Conservation (phyloP, 2,329 filamentous ascomycete genomes). For the Alternaria novae-zelandiae region DNA sequence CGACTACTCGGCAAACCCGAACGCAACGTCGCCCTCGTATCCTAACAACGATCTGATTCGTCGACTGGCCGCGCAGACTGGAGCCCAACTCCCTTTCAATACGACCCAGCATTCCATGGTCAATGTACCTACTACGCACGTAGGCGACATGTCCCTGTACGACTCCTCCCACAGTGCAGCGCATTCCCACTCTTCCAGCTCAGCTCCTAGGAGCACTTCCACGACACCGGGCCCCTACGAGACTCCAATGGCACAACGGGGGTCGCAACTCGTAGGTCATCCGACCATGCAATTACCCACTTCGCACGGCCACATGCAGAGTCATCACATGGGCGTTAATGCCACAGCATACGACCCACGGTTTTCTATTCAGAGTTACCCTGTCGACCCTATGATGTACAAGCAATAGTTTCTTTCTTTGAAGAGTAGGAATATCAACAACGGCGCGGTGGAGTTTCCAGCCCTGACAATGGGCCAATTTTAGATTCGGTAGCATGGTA, state of each 20-base stretch:
- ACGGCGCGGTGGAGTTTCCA: neutral
- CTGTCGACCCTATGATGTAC: slow-evolving; percentile 46
- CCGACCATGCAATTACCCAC: slow-evolving; percentile 31
- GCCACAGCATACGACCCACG: slow-evolving; percentile 41
- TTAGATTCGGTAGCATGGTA: slow-evolving; percentile 15
- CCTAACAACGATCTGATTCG: slow-evolving; percentile 44
- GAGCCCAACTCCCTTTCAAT: slow-evolving; percentile 43
- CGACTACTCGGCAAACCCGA: slow-evolving; percentile 35
- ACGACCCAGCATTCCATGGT: slow-evolving; percentile 41
- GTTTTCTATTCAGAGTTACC: slow-evolving; percentile 41
- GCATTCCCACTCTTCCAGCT: slow-evolving; percentile 44
- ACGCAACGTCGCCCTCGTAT: slow-evolving; percentile 38
- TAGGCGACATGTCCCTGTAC: slow-evolving; percentile 45
- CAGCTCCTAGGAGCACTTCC: slow-evolving; percentile 40
- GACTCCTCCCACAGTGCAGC: slow-evolving; percentile 40
- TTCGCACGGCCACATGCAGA: slow-evolving; percentile 37
- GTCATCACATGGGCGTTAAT: slow-evolving; percentile 40
- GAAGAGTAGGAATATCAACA: slow-evolving; percentile 5
- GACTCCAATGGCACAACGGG: slow-evolving; percentile 33
- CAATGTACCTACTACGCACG: slow-evolving; percentile 38
- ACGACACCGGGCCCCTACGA: slow-evolving; percentile 45
- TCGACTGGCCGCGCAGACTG: slow-evolving; percentile 44
- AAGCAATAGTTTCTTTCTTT: slow-evolving; percentile 27
- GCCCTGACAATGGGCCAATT: slow-evolving; percentile 1
- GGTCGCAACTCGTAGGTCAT: slow-evolving; percentile 32